Evolutionary conservation across 1,284 basidiomycete genomes (phyloP), one percentile per base, ranked within the genome.

Genomic region (Boletellus sp.): DNA sequence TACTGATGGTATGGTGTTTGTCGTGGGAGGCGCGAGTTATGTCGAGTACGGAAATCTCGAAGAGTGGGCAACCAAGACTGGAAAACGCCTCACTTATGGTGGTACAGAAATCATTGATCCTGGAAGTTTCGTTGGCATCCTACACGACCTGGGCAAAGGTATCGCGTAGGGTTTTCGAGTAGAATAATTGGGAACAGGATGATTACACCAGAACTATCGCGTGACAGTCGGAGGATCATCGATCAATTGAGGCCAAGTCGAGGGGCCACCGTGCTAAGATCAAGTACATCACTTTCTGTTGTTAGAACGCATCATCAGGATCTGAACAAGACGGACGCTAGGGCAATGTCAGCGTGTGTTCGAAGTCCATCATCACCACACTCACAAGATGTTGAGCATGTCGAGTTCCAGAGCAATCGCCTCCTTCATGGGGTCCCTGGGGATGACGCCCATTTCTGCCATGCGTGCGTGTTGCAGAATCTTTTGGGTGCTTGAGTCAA

Each of bases 11-110:
- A 83, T 94, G 60, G 90, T 99, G 2, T 99, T 99, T 62, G 79
- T 99, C 15, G 95, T 99, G 1, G 97, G 97, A 5, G 97, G 97
- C 5, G 97, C 94, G 2, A 89, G 93, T 19, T 97, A 99, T 65
- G 93, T 99, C 48, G 97, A 99, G 72, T 97, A 96, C 63, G 92
- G 93, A 8, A 99, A 99, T 69, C 71, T 99, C 59, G 84, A 89
- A 66, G 95, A 97, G 68, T 96, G 93, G 90, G 91, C 89, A 8
- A 73, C 68, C 42, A 84, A 83, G 69, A 83, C 82, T 11, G 89
- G 89, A 16, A 92, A 91, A 72, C 82, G 82, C 62, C 85, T 99
- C 45, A 91, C 92, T 26, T 99, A 99, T 68, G 97, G 97, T 13
- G 90, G 91, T 21, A 99, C 97, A 12, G 97, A 99, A 69, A 94